Evolutionary conservation across 208 protist species (phyloP).

Genomic region (Leishmania major): DNA sequence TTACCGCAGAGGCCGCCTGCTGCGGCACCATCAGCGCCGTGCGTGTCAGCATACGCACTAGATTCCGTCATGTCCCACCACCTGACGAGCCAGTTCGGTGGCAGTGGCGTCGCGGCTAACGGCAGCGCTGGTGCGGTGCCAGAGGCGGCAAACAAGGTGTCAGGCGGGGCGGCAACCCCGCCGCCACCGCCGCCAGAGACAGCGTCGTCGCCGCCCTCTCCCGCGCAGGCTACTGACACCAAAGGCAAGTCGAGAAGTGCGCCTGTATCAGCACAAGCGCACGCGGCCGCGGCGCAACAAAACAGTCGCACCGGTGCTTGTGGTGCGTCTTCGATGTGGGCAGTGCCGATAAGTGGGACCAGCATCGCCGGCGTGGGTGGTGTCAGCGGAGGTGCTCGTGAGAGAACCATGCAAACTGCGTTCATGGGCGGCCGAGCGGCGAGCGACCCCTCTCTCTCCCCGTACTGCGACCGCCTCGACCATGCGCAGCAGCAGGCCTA

Average conservation of each 20-base stretch:
- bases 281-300: neutral
- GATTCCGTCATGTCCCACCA: neutral
- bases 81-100: neutral
- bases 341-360: neutral
- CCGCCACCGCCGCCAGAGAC: neutral
- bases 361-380: neutral
- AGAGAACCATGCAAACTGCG: neutral
- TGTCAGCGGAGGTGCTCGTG: neutral
- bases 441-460: neutral
- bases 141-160: neutral
- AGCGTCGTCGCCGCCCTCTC: neutral
- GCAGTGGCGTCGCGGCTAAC: neutral
- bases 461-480: conserved; percentile 22
- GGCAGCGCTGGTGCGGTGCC: neutral
- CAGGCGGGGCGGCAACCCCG: neutral
- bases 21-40: neutral
- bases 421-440: neutral
- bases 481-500: conserved; percentile 33
- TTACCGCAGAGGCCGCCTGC: neutral
- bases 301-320: neutral
- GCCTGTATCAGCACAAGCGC: neutral
- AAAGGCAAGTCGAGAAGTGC: neutral
- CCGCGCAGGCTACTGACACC: neutral
- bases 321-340: neutral
- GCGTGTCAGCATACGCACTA: conserved; percentile 4